These are phyloP conservation scores for Moesziomyces parantarcticus DNA, from an alignment of 1,284 basidiomycete genomes.

Conservation along the genomic window DNA sequence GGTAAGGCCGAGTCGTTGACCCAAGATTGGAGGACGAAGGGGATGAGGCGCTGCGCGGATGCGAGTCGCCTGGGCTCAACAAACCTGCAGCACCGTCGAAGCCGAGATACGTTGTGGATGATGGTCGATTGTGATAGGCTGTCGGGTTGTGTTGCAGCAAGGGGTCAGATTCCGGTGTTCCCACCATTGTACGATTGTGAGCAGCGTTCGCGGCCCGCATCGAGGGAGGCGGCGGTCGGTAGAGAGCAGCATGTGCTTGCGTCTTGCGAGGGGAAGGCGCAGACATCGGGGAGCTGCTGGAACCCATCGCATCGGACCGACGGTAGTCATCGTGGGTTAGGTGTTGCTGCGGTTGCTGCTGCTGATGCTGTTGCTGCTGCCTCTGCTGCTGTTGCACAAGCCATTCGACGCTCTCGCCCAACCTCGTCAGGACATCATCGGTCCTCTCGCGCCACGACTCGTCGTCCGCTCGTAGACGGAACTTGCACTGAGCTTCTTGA, in stretches of 20 bases:
- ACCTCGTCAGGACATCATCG: conserved; percentile 47
- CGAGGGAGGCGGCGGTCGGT: conserved; percentile 14
- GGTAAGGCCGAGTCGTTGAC: conserved; percentile 5
- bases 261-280: conserved; percentile 27
- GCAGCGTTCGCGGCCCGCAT: background rate
- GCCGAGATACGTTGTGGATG: conserved; percentile 43
- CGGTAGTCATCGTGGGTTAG: conserved; percentile 7
- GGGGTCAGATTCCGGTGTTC: conserved; percentile 4
- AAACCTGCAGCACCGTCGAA: conserved; percentile 46
- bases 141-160: conserved; percentile 4
- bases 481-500: conserved; percentile 59
- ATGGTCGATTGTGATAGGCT: conserved; percentile 18
- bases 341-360: conserved; percentile 8
- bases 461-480: conserved; percentile 55
- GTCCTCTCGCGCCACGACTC: conserved; percentile 60
- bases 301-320: conserved; percentile 15
- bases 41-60: conserved; percentile 17
- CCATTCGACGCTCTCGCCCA: conserved; percentile 52
- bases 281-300: conserved; percentile 24
- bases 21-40: conserved; percentile 3
- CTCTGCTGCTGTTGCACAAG: conserved; percentile 37
- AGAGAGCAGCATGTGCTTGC: conserved; percentile 4
- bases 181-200: conserved; percentile 4
- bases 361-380: conserved; percentile 16
- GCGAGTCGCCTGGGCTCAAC: conserved; percentile 35